A percentile compares a stretch with the other conserved stretches of the same genome.
These are phyloP conservation scores for Clausena lansium DNA, from an alignment of 345 rosid species.

Conservation along the genomic window DNA sequence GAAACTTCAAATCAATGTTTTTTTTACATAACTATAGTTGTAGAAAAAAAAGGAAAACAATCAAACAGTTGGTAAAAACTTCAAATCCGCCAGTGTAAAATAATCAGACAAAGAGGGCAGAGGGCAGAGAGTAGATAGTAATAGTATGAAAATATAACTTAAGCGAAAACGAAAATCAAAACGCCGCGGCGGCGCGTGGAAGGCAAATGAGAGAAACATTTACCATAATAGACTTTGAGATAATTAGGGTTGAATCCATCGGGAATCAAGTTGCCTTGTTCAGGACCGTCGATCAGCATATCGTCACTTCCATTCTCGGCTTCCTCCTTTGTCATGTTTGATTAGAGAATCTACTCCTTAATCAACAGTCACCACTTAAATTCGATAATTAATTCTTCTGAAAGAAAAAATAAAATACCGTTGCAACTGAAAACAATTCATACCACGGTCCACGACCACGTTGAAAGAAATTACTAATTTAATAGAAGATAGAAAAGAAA, in stretches of 20 bases:
- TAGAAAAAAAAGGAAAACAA: not conserved
- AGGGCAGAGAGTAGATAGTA: not conserved
- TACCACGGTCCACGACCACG: too few relatives aligned
- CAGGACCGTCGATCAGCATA: slow-evolving; percentile 52
- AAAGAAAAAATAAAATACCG: not conserved
- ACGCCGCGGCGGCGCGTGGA: too few relatives aligned
- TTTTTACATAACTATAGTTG: not conserved
- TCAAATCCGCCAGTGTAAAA: not conserved
- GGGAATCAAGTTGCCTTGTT: slow-evolving; percentile 26
- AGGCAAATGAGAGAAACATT: not conserved
- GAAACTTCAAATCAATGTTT: not conserved
- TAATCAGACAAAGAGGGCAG: not conserved
- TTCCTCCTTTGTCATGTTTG: slow-evolving; percentile 47
- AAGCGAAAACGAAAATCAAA: not conserved
- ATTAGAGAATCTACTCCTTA: not conserved
- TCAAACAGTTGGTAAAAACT: too few relatives aligned
- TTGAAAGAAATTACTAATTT: not conserved
- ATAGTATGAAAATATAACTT: not conserved
- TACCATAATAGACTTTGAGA: slow-evolving; percentile 75
- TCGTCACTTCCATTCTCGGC: slow-evolving; percentile 41
- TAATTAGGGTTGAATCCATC: slow-evolving; percentile 55
- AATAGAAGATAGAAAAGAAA: not conserved
- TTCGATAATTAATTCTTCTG: not conserved
- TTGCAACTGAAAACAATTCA: not conserved
- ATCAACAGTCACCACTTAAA: not conserved